Evolutionary conservation across 306 rosid genomes (phyloP), one percentile per base, ranked within the genome.

Genomic region (Cicer yamashitae): DNA sequence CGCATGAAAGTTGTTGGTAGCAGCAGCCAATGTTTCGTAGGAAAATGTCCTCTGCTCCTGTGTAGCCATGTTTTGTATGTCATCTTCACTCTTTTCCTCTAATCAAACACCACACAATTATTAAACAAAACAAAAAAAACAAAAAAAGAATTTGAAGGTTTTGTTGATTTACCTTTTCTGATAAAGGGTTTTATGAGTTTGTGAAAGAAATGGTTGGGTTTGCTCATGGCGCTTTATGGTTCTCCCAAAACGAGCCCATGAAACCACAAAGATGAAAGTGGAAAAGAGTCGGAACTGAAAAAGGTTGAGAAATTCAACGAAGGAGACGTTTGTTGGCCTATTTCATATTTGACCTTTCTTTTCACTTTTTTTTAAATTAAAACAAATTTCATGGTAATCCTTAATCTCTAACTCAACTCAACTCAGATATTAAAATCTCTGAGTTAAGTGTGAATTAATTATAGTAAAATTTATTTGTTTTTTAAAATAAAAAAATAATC

Each of bases 11-110:
- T 87, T 74, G 62, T 72, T 83, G 6, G 97, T 91, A 17, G 97
- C 97, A 50, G 89, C 86, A 74, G 75, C 85, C 78, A 91, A 79
- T 71, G 76, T 70, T 68, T 88, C 87, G 56, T 74, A 89, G 7
- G 78, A 20, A 81, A 92, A 85, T 20, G 65, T 48, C 74, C 84
- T 89, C 70, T 87, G 91, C 46, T 92, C 97, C 71, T 89, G 88
- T 6, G 87, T 85, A 46, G 93, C 89, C 54, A 92, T 77, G 82
- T 17, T 83, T 75, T 90, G 86, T 30, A 89, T 73, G 71, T 91
- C 91, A 57, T 84, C 89, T 66, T 81, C 96, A 25, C 54, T 67
- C 3, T 74, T 66, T 47, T 58, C 77, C 50, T 75, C 96, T 88
- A 73, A 57, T 46, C 30, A 79, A 77, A 34, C 18, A 67, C 2